Percentiles rank a stretch among this genome's conserved stretches.
Conservation (phyloP, 2,329 filamentous ascomycete genomes). For the Pseudogymnoascus sp. region DNA sequence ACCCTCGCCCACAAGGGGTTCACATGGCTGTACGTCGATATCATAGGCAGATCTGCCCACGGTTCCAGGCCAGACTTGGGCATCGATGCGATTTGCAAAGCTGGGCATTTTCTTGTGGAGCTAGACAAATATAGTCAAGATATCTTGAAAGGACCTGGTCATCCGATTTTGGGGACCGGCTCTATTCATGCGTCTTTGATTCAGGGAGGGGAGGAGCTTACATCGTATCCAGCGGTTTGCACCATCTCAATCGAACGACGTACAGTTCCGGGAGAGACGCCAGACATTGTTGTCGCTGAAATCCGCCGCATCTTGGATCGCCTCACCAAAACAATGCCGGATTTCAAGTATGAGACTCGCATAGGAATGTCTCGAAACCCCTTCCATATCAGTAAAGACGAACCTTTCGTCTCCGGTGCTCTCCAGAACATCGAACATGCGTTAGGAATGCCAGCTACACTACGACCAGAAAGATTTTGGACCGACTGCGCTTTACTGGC, state of each 20-base stretch:
- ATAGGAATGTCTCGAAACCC: slow-evolving; percentile 35
- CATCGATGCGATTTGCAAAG: slow-evolving; percentile 40
- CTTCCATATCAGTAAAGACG: slow-evolving; percentile 32
- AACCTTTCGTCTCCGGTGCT: slow-evolving; percentile 30
- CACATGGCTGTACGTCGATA: slow-evolving; percentile 35
- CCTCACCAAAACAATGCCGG: slow-evolving; percentile 26
- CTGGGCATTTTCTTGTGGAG: slow-evolving; percentile 38
- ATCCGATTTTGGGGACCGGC: slow-evolving; percentile 28
- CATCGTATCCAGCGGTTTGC: slow-evolving; percentile 43
- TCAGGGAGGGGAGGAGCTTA: slow-evolving; percentile 41
- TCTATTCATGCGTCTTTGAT: slow-evolving; percentile 41
- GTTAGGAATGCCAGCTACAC: background rate
- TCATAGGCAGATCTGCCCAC: slow-evolving; percentile 35
- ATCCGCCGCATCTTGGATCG: slow-evolving; percentile 30
- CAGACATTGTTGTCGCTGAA: slow-evolving; percentile 30
- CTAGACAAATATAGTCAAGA: slow-evolving; percentile 34
- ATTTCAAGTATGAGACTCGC: slow-evolving; percentile 34
- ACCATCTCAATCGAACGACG: slow-evolving; percentile 40
- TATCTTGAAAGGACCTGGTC: slow-evolving; percentile 22
- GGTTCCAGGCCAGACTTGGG: slow-evolving; percentile 37
- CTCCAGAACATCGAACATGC: background rate
- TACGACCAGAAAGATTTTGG: slow-evolving; percentile 32
- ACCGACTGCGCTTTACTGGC: slow-evolving; percentile 42
- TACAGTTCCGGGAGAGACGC: slow-evolving; percentile 37
- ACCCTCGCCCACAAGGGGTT: slow-evolving; percentile 43